Conservation (phyloP, 225 moss, liverwort and hornwort species). For the Neckera pumila region DNA sequence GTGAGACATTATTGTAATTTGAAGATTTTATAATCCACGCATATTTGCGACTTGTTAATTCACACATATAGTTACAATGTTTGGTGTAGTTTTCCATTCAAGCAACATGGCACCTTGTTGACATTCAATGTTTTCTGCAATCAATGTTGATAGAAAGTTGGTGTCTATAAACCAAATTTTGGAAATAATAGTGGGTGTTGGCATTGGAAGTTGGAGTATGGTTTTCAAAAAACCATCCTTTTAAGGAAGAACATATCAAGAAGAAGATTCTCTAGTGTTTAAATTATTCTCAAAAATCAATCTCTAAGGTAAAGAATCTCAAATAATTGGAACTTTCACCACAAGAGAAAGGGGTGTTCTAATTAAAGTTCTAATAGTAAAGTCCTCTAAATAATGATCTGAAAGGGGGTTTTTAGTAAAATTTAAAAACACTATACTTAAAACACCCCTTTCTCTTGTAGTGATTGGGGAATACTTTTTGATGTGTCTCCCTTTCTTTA, state of each 20-base stretch:
- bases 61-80: neutral
- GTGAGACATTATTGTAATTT: neutral
- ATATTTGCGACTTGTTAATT: neutral
- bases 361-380: too few relatives aligned
- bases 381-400: too few relatives aligned
- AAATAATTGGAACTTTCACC: neutral
- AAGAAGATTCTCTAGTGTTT: neutral
- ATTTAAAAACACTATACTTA: too few relatives aligned
- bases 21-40: neutral
- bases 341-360: too few relatives aligned
- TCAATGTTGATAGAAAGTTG: neutral
- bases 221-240: neutral
- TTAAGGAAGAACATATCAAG: neutral
- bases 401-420: too few relatives aligned
- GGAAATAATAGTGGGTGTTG: neutral
- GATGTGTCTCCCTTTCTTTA: accelerated
- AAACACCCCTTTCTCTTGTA: too few relatives aligned
- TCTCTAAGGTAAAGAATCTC: accelerated
- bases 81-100: neutral
- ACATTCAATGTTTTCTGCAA: neutral
- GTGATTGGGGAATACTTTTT: neutral
- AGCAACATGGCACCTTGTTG: neutral
- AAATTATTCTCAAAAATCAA: neutral
- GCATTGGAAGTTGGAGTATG: neutral
- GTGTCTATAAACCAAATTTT: neutral